Conservation (phyloP, 108 stramenopile genomes). For the Skeletonema tropicum region DNA sequence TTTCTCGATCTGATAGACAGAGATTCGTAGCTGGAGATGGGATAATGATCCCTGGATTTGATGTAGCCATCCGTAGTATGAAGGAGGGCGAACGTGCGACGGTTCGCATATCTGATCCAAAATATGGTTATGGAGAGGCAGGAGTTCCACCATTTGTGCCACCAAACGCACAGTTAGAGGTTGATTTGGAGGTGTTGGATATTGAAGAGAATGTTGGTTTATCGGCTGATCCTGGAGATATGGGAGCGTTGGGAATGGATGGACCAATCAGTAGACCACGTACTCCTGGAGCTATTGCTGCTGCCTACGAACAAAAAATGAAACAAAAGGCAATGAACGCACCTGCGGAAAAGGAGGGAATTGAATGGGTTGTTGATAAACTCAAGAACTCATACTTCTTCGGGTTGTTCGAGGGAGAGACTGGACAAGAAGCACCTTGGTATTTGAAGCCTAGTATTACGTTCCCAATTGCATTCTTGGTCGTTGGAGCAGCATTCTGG, state of each 20-base stretch:
- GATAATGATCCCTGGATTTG: constrained; percentile 83
- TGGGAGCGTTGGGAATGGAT: constrained; percentile 39
- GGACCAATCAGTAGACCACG: constrained; percentile 47
- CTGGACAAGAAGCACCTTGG: constrained; percentile 93
- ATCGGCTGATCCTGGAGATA: constrained; percentile 20
- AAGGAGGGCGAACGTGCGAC: constrained; percentile 70
- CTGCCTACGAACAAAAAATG: constrained; percentile 69
- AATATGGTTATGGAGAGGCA: constrained; percentile 65
- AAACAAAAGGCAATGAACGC: constrained; percentile 52
- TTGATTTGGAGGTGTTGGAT: constrained; percentile 72
- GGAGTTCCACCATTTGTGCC: constrained; percentile 73
- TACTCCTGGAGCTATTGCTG: constrained; percentile 76
- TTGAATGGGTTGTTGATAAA: constrained; percentile 74
- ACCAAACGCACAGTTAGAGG: constrained; percentile 60
- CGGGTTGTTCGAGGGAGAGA: constrained; percentile 93
- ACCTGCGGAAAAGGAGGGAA: constrained; percentile 64
- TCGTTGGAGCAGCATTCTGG: constrained; percentile 88
- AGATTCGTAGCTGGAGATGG: constrained; percentile 66
- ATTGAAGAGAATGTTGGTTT: constrained; percentile 48
- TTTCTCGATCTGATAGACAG: constrained; percentile 44
- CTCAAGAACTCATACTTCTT: constrained; percentile 89
- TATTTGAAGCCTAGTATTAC: constrained; percentile 91
- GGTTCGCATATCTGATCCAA: constrained; percentile 67
- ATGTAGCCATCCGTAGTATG: constrained; percentile 72
- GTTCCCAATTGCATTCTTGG: constrained; percentile 89